Evolutionary conservation across 2,329 filamentous ascomycete genomes (phyloP).

Genomic region (Ophiostoma sp.): DNA sequence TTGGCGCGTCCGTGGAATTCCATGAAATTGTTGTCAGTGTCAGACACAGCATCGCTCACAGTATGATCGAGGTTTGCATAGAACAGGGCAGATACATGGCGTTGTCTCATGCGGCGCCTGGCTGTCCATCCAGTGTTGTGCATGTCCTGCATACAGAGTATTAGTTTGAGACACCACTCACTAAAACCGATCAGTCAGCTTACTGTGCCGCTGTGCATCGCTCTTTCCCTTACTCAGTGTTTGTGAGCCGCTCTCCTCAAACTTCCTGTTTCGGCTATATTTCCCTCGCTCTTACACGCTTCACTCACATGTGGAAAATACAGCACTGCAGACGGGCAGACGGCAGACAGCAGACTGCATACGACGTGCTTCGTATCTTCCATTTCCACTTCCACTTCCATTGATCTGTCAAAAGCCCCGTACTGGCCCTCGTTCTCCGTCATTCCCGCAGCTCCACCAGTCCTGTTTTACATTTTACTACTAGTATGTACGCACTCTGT

Average conservation of each 20-base stretch:
- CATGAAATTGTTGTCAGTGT: conserved; percentile 8
- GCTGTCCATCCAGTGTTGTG: not conserved
- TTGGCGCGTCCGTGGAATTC: not conserved
- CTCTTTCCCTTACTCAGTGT: not conserved
- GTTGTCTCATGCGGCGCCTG: not conserved
- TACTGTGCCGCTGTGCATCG: not conserved
- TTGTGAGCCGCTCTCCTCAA: not conserved
- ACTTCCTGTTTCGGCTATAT: conserved; percentile 21
- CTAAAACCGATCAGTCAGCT: not conserved
- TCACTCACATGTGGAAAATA: conserved; percentile 5
- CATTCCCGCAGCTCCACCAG: conserved; percentile 11
- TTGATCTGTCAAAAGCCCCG: not conserved
- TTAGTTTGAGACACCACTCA: not conserved
- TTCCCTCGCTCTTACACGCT: not conserved
- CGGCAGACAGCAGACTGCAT: not conserved
- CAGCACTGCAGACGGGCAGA: not conserved
- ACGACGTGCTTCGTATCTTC: not conserved
- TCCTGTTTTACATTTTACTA: not conserved
- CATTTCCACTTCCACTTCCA: not conserved
- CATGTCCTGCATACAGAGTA: not conserved
- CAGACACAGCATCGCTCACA: not conserved
- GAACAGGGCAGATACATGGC: not conserved
- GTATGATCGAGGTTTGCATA: not conserved
- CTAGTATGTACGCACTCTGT: conserved; percentile 1
- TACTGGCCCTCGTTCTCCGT: not conserved